These are phyloP conservation scores for Pogostemon cablin DNA, from an alignment of 257 asterid genomes.

Conservation along the genomic window DNA sequence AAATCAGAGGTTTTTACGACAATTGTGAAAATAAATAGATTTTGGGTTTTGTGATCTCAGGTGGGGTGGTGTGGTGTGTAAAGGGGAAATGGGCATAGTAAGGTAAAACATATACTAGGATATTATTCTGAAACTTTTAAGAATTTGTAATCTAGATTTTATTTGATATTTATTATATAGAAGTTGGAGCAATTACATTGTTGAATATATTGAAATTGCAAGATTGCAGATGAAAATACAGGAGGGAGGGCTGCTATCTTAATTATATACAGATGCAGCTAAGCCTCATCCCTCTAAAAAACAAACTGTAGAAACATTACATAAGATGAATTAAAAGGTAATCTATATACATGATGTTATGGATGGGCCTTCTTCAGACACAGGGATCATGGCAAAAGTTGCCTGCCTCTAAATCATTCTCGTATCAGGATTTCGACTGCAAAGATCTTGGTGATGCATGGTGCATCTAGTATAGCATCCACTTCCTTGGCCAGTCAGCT, in stretches of 20 bases:
- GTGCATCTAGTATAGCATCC: conserved; percentile 17
- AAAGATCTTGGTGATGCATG: conserved; percentile 40
- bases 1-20: not conserved
- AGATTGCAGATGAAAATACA: not conserved
- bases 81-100: not conserved
- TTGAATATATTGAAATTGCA: not conserved
- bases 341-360: not conserved
- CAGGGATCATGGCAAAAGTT: not conserved
- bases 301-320: not conserved
- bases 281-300: not conserved
- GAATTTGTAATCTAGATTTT: not conserved
- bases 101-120: not conserved
- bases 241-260: not conserved
- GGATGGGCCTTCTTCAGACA: not conserved
- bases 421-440: conserved; percentile 36
- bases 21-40: conserved; percentile 4
- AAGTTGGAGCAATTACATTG: not conserved
- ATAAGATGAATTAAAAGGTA: no score
- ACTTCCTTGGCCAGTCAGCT: conserved; percentile 42
- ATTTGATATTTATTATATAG: not conserved
- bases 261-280: not conserved
- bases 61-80: not conserved
- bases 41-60: not conserved
- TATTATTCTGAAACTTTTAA: not conserved
- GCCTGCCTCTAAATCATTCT: conserved; percentile 24